Percentiles rank a stretch among this genome's conserved stretches.
Conservation (phyloP, 306 rosid genomes). For the Crotalaria pallida region DNA sequence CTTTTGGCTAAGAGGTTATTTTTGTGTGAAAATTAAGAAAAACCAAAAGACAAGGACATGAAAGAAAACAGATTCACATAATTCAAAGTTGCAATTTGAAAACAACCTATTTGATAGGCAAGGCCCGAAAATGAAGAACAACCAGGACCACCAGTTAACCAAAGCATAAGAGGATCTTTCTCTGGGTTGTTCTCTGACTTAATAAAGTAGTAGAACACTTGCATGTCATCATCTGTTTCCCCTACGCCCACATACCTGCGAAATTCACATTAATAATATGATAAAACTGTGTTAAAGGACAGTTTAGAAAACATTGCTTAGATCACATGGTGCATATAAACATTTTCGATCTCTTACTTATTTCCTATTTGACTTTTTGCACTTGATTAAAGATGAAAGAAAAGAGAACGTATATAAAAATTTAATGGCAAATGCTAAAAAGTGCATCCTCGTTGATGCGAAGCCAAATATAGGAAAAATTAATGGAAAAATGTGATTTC, state of each 20-base stretch:
- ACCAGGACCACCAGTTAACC: conserved; percentile 76
- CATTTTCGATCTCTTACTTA: not conserved
- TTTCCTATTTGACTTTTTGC: not conserved
- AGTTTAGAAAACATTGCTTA: not conserved
- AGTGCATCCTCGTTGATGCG: no score
- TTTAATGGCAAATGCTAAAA: no score
- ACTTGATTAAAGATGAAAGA: not conserved
- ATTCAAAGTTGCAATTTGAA: not conserved
- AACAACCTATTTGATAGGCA: conserved; percentile 40
- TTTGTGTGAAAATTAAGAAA: not conserved
- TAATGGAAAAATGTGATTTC: no score
- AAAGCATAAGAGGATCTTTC: conserved; percentile 55
- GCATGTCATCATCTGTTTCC: conserved; percentile 41
- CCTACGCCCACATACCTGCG: conserved; percentile 53
- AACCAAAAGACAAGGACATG: not conserved
- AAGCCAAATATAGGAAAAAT: no score
- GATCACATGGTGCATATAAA: not conserved
- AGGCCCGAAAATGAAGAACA: conserved; percentile 45
- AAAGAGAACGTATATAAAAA: no score
- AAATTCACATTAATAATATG: not conserved
- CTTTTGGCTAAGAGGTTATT: not conserved
- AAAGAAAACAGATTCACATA: not conserved
- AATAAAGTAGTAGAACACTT: conserved; percentile 52
- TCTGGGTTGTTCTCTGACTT: conserved; percentile 46
- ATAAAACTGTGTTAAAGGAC: not conserved